Evolutionary conservation across 805 yeast genomes (phyloP), one percentile per base, ranked within the genome.

Genomic region (Saturnispora galanensis): DNA sequence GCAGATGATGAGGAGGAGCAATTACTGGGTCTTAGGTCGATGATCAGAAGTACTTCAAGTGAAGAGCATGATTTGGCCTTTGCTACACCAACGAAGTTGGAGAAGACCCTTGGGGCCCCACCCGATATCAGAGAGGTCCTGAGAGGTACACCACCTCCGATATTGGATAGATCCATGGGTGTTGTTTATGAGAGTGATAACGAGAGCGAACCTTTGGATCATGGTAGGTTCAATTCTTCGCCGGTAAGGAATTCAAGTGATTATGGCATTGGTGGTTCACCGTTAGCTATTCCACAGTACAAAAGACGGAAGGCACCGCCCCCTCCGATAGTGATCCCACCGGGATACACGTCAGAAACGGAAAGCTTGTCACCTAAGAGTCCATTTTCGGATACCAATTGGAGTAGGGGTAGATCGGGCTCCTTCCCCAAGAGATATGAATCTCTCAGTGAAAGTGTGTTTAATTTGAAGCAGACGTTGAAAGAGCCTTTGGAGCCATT

Each of bases 101-200:
- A 16, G n/a, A 38, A 37, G 15, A 21, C 38, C 3, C n/a, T 43
- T 7, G 46, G 46, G 11, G 42, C 34, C 2, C 45, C 45, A 11
- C 45, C 41, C 4, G 41, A 43, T 38, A 43, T 43, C 2, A 21
- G 35, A 32, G 37, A 37, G 26, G 41, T 41, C 29, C 35, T 41
- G n/a, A 31, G 47, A 16, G 47, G 43, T 10, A 46, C 47, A 18
- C 47, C 51, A 7, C 46, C 44, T 6, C 39, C 47, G 5, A 35
- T 36, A 29, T 21, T 45, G 15, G 57, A 58, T 38, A 46, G 62
- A 32, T 43, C 50, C 10, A 60, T 60, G 59, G 56, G 58, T 32
- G 56, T 60, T 10, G 46, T 61, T 10, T 59, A 56, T 47, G 65
- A 60, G 39, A 51, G 53, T 9, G 52, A 56, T 1, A 57, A 55